Base-by-base conservation (phyloP, 1,139 yeast species). In the Ogataea hybrid region DNA sequence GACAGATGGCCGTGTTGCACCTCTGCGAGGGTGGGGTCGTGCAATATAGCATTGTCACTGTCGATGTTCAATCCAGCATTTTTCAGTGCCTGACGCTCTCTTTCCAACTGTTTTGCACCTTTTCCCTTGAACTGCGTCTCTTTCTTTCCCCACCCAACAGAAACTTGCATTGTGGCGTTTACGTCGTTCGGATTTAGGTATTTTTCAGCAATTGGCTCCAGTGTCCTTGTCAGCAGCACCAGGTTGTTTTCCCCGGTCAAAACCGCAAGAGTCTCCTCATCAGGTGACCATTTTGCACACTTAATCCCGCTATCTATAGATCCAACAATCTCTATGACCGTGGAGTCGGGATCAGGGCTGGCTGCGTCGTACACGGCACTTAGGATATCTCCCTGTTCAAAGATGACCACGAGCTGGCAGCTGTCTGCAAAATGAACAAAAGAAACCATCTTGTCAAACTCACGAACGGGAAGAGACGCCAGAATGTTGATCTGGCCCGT, bases 81-180 rank as follows among this genome's bases (percentile, higher is more conserved):
- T 53, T 75, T 77, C 52, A 84, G 69, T 20, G 83, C 74, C 31
- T 66, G 67, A 44, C 67, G 62, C 54, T 79, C 84, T 63, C 90
- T 73, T 62, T 84, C 92, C 49, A 76, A 57, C n/a, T 87, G 90
- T 55, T 82, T 81, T 32, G 88, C 92, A 46, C 98, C 98, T 56
- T 78, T 82, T 38, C 99, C 99, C 63, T 86, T 83, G 63, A 94
- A 94, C 64, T 94, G 99, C 0, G 99, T 94, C 63, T 92, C 98
- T 50, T 84, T 82, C 53, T 85, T 86, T 57, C 99, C 99, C 99
- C 99, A 94, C 15, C 99, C 99, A 28, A 92, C 97, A 16, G 95
- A 84, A 25, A 94, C 97, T 58, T 92, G 96, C 54, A 83, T 84
- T 3, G 90, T 81, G 23, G 49, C 33, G 29, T 78, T 67, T 39